phyloP scores from a whole-genome alignment of 208 protist species.

The Acanthamoeba rhysodes region DNA sequence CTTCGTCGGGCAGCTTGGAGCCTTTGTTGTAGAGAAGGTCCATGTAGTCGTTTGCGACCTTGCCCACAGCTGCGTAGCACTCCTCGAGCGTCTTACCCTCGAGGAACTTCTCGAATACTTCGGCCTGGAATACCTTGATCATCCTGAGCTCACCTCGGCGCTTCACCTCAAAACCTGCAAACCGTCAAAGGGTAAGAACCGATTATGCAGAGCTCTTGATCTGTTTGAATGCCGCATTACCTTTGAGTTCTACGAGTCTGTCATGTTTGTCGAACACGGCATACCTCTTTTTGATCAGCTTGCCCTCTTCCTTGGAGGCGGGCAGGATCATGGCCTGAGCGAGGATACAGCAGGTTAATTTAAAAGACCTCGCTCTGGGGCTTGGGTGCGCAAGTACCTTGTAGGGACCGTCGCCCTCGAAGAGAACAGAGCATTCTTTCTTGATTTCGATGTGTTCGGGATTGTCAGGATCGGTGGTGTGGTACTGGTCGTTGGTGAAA shows the following conservation, averaged over 20 bases:
- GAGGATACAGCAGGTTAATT: neutral
- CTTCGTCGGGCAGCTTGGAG: slow-evolving; percentile 94
- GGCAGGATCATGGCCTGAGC: slow-evolving; percentile 98
- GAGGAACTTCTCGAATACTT: slow-evolving; percentile 95
- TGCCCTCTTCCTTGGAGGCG: slow-evolving; percentile 99
- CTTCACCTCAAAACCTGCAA: slow-evolving; percentile 99
- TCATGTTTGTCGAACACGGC: slow-evolving; percentile 99
- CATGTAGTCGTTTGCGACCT: slow-evolving; percentile 97
- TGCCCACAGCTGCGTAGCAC: slow-evolving; percentile 97
- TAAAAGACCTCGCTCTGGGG: neutral
- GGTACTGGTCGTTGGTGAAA: slow-evolving; percentile 99
- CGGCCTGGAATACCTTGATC: slow-evolving; percentile 99
- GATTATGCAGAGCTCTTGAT: neutral
- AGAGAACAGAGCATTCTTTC: slow-evolving; percentile 99
- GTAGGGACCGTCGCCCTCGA: slow-evolving; percentile 99
- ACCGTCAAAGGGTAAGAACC: neutral
- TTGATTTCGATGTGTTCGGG: slow-evolving; percentile 60
- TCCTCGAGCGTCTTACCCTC: slow-evolving; percentile 96
- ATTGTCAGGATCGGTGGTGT: slow-evolving; percentile 87
- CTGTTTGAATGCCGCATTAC: slow-evolving; percentile 78
- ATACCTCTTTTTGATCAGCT: slow-evolving; percentile 98
- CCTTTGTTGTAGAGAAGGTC: slow-evolving; percentile 96
- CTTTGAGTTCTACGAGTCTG: slow-evolving; percentile 99
- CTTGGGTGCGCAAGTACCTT: slow-evolving; percentile 41
- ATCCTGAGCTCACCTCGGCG: slow-evolving; percentile 99